Base-by-base conservation (phyloP, 352 stramenopile genomes). In the Phytophthora pluvialis region DNA sequence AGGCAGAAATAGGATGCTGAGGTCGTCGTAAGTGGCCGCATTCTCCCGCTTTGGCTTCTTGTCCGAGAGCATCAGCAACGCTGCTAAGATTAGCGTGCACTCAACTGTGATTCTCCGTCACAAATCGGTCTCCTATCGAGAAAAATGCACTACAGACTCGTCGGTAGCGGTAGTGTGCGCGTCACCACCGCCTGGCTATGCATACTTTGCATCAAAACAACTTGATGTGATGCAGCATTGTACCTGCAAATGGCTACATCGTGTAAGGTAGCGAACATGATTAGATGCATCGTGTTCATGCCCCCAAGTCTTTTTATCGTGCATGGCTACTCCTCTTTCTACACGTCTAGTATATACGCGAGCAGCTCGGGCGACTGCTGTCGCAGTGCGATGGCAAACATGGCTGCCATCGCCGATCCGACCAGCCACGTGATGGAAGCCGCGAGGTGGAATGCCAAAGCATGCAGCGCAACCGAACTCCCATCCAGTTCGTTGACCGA, bases 361-460 rank as follows among this genome's bases (percentile, higher is more conserved):
- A 86, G 43, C 31, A 86, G 51, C 39, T 86, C 71, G 0, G 77
- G 78, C 1, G 70, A 70, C 46, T 89, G 70, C 33, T 77, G 71
- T 47, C 80, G 69, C 33, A 88, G n/a, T 13, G 60, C 60, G 32
- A 85, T 52, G 16, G 77, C 77, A 38, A 67, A 72, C 25, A 86
- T 53, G 9, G 70, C 59, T 31, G 70, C 48, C 46, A 87, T 58
- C 4, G 59, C 25, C 21, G 73, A 72, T 18, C 65, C 28, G 3
- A 86, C 26, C 11, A 90, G 64, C 78, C 81, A 90, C 9, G 74
- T 45, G 62, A 78, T 68, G 58, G 78, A 83, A 11, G 78, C 25
- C 7, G 68, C 72, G 46, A 89, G 64, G 43, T 89, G 76, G 50
- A 86, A 75, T 6, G 61, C 67, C 59, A 77, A 58, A 12, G 62